Evolutionary conservation across 192 early-diverging fungal genomes (phyloP).

Genomic region (Dissophora ornata): DNA sequence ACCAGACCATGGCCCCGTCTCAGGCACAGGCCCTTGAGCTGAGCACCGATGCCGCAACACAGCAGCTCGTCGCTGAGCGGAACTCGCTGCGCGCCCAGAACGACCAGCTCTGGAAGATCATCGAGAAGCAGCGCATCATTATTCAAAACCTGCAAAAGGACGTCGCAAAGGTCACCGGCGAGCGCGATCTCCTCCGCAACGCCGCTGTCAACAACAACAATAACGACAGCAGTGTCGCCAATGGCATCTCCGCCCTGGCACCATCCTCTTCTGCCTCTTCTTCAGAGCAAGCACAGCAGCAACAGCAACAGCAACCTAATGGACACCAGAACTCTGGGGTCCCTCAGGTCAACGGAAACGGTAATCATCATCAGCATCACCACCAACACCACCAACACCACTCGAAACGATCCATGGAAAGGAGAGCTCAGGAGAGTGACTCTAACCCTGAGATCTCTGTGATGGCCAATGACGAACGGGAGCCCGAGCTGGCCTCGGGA

Average conservation of each 20-base stretch:
- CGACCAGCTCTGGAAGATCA: conserved; percentile 90
- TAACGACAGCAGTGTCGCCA: neutral
- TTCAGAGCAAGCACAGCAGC: conserved; percentile 5
- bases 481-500: conserved; percentile 41
- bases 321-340: too few relatives aligned
- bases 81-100: conserved; percentile 82
- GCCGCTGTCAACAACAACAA: neutral
- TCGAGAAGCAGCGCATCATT: conserved; percentile 88
- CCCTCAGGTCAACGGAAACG: too few relatives aligned
- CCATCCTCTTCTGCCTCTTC: conserved; percentile 3
- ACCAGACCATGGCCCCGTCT: conserved; percentile 15
- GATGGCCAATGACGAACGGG: conserved; percentile 3
- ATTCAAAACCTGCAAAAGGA: conserved; percentile 88
- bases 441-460: neutral
- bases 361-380: too few relatives aligned
- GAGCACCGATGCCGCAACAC: conserved; percentile 24
- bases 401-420: conserved; percentile 34
- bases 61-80: conserved; percentile 66
- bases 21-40: conserved; percentile 18
- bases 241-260: neutral
- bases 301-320: conserved; percentile 11
- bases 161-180: conserved; percentile 45
- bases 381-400: conserved; percentile 10
- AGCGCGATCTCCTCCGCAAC: conserved; percentile 37
- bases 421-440: conserved; percentile 9